Base-by-base conservation (phyloP, 2,329 filamentous ascomycete species). In the Graphilbum fragrans region DNA sequence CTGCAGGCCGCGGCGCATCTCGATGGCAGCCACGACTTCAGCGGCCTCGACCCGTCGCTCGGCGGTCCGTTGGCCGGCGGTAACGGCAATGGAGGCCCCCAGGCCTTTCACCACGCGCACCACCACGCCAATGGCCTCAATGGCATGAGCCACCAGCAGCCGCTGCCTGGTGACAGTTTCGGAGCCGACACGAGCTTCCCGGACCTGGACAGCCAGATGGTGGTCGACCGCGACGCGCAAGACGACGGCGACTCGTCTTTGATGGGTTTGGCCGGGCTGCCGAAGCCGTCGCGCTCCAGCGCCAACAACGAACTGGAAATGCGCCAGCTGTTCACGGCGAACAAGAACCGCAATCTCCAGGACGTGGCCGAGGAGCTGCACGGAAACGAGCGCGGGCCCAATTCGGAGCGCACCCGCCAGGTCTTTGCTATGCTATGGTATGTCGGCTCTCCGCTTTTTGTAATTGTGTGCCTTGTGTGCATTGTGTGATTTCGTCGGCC, bases 381-480 rank as follows among this genome's bases (percentile, higher is more conserved):
- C 49, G 80, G 80, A 35, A 86, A 86, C 50, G 84, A 90, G 55
- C 72, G 82, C 41, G 85, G 83, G 0, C 82, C 84, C 12, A 83
- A 86, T 56, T 85, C 84, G 1, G 85, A 93, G 60, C 77, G 86
- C 52, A 82, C 82, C 20, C 82, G 86, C 46, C 86, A 92, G 57
- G 74, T 92, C 9, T 92, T 92, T 62, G 85, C 85, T 19, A 90
- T 93, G 83, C 69, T 90, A 38, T 93, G 85, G 85, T 88, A 70
- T 53, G 77, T 61, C 38, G 17, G n/a, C 29, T 20, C n/a, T 27
- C 35, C 43, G 6, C 12, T 2, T 36, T 3, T 2, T 8, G 10
- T 16, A 23, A 36, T 43, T 37, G 19, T 5, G 10, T n/a, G n/a
- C 6, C 6, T 32, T 6, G 16, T 8, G 29, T 32, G 29, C 29